A percentile compares a stretch with the other conserved stretches of the same genome.
Evolutionary conservation across 306 rosid species (phyloP).

Genomic region (Quercus parvula): DNA sequence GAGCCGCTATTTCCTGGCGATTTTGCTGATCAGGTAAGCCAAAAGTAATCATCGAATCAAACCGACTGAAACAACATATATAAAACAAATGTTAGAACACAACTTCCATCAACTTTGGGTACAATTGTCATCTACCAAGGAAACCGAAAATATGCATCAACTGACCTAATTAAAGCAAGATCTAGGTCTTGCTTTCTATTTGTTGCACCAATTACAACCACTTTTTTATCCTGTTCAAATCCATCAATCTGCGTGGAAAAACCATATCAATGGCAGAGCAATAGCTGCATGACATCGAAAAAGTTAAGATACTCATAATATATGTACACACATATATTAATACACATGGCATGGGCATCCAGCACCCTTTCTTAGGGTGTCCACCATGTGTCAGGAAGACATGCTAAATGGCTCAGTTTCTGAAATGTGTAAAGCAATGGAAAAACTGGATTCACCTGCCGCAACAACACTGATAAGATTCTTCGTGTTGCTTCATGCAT

Average conservation of each 20-base stretch:
- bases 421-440: neutral
- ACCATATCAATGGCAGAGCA: neutral
- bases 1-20: conserved; percentile 75
- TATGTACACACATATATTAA: neutral
- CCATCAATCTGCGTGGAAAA: conserved; percentile 81
- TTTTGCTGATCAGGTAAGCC: conserved; percentile 72
- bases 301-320: neutral
- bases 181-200: conserved; percentile 96
- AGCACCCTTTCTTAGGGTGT: neutral
- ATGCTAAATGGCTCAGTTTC: neutral
- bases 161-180: conserved; percentile 80
- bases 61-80: conserved; percentile 52
- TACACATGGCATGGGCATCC: neutral
- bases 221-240: conserved; percentile 88
- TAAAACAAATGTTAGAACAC: neutral
- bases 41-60: conserved; percentile 71
- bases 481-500: conserved; percentile 95
- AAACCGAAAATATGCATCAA: neutral
- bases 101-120: neutral
- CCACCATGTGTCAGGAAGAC: neutral
- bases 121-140: neutral
- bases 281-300: neutral
- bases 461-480: conserved; percentile 58
- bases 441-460: conserved; percentile 41
- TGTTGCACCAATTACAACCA: conserved; percentile 90